These are phyloP conservation scores for Venturia carpophila DNA, from an alignment of 2,329 filamentous ascomycete genomes.

Conservation along the genomic window DNA sequence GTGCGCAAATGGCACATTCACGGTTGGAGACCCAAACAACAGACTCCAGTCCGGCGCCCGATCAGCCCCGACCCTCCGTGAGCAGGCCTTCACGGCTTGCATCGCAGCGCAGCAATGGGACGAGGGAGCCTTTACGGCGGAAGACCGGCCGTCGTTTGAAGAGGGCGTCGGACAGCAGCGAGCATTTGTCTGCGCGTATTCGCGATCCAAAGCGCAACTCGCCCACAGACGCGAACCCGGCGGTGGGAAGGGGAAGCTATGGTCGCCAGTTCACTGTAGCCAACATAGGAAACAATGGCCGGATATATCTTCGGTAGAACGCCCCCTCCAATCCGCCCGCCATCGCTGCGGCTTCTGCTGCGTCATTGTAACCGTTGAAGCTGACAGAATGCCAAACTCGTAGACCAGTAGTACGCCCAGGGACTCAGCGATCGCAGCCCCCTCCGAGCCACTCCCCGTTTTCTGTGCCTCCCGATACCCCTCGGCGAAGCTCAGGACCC, in stretches of 20 bases:
- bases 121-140: neutral
- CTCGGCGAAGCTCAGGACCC: constrained; percentile 26
- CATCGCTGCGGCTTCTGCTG: neutral
- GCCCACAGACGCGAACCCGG: neutral
- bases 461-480: constrained; percentile 33
- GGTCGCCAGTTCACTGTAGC: constrained; percentile 40
- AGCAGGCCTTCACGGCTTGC: neutral
- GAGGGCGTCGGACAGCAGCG: neutral
- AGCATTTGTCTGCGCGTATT: neutral
- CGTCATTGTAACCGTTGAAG: constrained; percentile 18
- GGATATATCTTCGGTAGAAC: constrained; percentile 39
- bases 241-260: constrained; percentile 6
- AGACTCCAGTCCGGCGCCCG: neutral
- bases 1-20: constrained; percentile 1
- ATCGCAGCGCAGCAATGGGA: constrained; percentile 3
- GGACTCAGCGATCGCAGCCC: constrained; percentile 23
- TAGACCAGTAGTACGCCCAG: constrained; percentile 18
- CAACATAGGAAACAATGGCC: constrained; percentile 40
- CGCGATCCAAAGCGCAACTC: constrained; percentile 6
- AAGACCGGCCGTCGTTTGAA: neutral
- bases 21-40: constrained; percentile 1
- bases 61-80: neutral
- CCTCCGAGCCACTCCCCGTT: constrained; percentile 28
- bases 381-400: constrained; percentile 14
- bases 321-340: neutral